phyloP scores from a whole-genome alignment of 2,329 filamentous ascomycete genomes.

The Alternaria gansuensis region DNA sequence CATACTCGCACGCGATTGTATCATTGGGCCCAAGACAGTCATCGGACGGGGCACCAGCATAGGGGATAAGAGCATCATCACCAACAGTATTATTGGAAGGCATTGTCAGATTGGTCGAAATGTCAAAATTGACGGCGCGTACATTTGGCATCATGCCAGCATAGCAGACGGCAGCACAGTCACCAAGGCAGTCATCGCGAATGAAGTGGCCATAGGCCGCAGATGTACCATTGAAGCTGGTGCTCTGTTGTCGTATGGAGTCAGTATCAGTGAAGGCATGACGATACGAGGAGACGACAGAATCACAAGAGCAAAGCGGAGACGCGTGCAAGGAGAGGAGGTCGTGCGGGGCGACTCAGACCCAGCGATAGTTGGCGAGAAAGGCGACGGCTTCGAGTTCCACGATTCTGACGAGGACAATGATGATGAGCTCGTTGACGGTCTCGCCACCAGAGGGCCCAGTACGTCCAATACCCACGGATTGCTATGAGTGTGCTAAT shows the following conservation, averaged over 20 bases:
- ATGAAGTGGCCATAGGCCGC: constrained; percentile 74
- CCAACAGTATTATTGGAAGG: constrained; percentile 81
- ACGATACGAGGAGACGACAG: constrained; percentile 56
- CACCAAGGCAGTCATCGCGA: constrained; percentile 77
- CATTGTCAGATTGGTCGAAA: constrained; percentile 87
- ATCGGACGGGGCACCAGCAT: constrained; percentile 80
- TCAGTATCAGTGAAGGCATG: constrained; percentile 71
- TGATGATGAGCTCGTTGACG: constrained; percentile 64
- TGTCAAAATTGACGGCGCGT: constrained; percentile 79
- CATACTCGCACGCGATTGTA: constrained; percentile 74
- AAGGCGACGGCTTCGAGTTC: constrained; percentile 69
- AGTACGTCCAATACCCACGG: constrained; percentile 34
- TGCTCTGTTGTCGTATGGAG: constrained; percentile 80
- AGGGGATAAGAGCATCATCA: constrained; percentile 74
- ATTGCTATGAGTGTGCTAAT: constrained; percentile 22
- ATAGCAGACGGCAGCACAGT: constrained; percentile 79
- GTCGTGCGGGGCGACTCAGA: constrained; percentile 55
- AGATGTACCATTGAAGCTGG: constrained; percentile 74
- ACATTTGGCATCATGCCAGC: constrained; percentile 85
- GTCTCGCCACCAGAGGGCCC: constrained; percentile 49
- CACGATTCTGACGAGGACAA: constrained; percentile 67
- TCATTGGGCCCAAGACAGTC: constrained; percentile 73
- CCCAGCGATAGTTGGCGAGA: constrained; percentile 63
- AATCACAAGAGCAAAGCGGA: constrained; percentile 59
- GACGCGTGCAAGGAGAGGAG: constrained; percentile 55